These are phyloP conservation scores for Dactylellina sp. DNA, from an alignment of 2,329 filamentous ascomycete genomes.

Conservation along the genomic window DNA sequence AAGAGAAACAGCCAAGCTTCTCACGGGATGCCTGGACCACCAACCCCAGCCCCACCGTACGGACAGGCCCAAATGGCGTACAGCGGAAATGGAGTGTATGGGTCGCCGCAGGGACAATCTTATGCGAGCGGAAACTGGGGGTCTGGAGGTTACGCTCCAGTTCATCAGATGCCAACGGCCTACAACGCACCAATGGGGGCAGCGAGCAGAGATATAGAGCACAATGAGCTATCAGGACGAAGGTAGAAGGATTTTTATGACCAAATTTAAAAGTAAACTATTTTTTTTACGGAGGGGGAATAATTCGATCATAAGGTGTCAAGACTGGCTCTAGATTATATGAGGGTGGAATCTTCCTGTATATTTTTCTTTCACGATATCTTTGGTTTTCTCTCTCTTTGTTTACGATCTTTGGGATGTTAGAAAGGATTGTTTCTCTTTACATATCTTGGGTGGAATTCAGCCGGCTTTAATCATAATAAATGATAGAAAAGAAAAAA, in stretches of 20 bases:
- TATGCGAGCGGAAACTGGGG: conserved; percentile 24
- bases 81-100: conserved; percentile 45
- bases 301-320: conserved; percentile 25
- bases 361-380: conserved; percentile 31
- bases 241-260: conserved; percentile 14
- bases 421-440: conserved; percentile 1
- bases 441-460: not conserved
- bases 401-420: conserved; percentile 4
- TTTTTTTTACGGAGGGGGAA: not conserved
- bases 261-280: not conserved
- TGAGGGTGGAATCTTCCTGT: conserved; percentile 44
- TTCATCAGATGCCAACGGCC: conserved; percentile 29
- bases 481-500: no score
- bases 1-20: conserved; percentile 40
- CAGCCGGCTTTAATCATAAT: not conserved
- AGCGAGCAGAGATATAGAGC: conserved; percentile 27
- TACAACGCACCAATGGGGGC: conserved; percentile 45
- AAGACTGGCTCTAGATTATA: conserved; percentile 6
- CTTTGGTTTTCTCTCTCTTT: conserved; percentile 12
- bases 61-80: conserved; percentile 25
- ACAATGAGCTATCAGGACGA: conserved; percentile 30
- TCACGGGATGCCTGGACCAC: conserved; percentile 11
- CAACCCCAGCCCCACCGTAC: conserved; percentile 41
- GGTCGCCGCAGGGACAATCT: conserved; percentile 31
- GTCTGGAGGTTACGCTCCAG: conserved; percentile 33